A percentile compares a stretch with the other conserved stretches of the same genome.
phyloP scores from a whole-genome alignment of 208 protist species.

The Trichomonas gallinae region DNA sequence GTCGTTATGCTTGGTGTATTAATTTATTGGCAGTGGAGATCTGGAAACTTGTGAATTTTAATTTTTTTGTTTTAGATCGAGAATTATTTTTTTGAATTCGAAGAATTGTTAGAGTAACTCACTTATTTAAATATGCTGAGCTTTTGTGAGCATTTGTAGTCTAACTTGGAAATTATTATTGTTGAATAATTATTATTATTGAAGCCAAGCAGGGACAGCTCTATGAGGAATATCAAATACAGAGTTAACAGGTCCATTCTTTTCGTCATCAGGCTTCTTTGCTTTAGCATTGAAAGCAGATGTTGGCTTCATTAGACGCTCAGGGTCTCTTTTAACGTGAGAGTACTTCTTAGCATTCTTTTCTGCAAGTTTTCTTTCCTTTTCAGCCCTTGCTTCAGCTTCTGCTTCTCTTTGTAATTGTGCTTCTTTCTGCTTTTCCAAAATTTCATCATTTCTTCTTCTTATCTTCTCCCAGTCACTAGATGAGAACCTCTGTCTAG shows the following conservation, averaged over 20 bases:
- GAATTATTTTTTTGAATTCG: too few relatives aligned
- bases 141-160: too few relatives aligned
- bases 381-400: neutral
- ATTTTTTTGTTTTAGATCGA: too few relatives aligned
- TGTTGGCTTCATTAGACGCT: neutral
- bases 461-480: constrained; percentile 8
- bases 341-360: neutral
- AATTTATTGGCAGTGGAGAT: too few relatives aligned
- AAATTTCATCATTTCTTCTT: neutral
- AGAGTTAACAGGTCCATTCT: neutral
- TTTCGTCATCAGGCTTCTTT: neutral
- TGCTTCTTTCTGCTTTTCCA: neutral
- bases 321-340: neutral
- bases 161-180: too few relatives aligned
- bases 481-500: neutral
- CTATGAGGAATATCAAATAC: neutral
- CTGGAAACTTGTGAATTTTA: too few relatives aligned
- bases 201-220: neutral
- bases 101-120: too few relatives aligned
- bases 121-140: too few relatives aligned
- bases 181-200: too few relatives aligned
- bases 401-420: neutral
- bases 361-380: constrained; percentile 1
- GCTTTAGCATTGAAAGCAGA: neutral
- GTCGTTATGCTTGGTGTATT: too few relatives aligned